Evolutionary conservation across 1,284 basidiomycete species (phyloP).

Genomic region (Stereum hirsutum): DNA sequence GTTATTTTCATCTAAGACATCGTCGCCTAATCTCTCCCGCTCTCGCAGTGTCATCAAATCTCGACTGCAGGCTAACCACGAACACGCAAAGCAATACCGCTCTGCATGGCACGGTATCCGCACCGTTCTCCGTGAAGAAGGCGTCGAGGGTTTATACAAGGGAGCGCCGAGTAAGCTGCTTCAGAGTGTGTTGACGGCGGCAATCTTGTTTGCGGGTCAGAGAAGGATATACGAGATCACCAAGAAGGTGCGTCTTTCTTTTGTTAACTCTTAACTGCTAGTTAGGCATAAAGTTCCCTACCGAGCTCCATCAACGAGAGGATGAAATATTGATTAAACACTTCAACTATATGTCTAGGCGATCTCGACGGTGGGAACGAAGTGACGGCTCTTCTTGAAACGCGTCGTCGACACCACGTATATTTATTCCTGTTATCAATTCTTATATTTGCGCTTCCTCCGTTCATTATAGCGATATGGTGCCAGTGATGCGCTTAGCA

Average conservation of each 20-base stretch:
- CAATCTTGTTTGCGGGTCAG: constrained; percentile 83
- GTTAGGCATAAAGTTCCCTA: too few species aligned
- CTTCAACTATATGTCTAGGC: too few species aligned
- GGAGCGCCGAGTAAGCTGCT: constrained; percentile 80
- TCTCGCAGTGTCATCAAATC: constrained; percentile 68
- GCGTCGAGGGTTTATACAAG: constrained; percentile 75
- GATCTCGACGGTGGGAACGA: too few species aligned
- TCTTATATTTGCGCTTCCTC: too few species aligned
- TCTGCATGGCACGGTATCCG: constrained; percentile 64
- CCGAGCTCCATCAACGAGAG: too few species aligned
- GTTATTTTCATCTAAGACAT: constrained; percentile 1
- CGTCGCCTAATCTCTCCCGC: constrained; percentile 3
- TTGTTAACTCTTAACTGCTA: too few species aligned
- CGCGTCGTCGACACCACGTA: too few species aligned
- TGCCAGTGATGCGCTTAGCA: too few species aligned
- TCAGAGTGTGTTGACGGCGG: constrained; percentile 86
- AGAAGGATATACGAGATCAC: constrained; percentile 65
- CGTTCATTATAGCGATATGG: too few species aligned
- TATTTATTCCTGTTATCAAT: too few species aligned
- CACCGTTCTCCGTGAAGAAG: constrained; percentile 70
- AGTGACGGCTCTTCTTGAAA: too few species aligned
- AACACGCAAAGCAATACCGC: constrained; percentile 53
- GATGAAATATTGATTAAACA: too few species aligned
- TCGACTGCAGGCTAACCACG: constrained; percentile 70
- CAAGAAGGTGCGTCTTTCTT: constrained; percentile 44